These are phyloP conservation scores for Polyporus arcularius DNA, from an alignment of 768 basidiomycete genomes.

Conservation along the genomic window DNA sequence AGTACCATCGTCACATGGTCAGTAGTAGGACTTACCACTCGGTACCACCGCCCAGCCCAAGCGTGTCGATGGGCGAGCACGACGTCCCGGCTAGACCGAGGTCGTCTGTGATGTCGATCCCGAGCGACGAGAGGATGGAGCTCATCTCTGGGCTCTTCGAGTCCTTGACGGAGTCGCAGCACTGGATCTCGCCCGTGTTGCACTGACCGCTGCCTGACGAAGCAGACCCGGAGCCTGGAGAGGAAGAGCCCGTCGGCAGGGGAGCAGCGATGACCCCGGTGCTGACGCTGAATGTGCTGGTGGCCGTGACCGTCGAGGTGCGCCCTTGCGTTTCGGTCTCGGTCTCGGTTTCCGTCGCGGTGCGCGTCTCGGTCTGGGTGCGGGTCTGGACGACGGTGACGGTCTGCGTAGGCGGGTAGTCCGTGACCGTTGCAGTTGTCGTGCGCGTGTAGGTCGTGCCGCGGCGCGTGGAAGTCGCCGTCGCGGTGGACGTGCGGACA, in stretches of 20 bases:
- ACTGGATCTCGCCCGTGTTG: slow-evolving; percentile 33
- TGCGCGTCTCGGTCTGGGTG: background rate
- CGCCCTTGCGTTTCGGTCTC: background rate
- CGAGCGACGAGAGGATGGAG: slow-evolving; percentile 21
- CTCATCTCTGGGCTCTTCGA: slow-evolving; percentile 15
- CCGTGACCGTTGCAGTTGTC: background rate
- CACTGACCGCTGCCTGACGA: slow-evolving; percentile 21
- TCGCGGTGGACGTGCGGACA: background rate
- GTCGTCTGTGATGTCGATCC: slow-evolving; percentile 6
- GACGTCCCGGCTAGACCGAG: slow-evolving; percentile 22
- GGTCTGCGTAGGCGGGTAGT: background rate
- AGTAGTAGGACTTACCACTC: slow-evolving; percentile 24
- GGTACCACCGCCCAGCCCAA: slow-evolving; percentile 15
- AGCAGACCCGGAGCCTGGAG: background rate
- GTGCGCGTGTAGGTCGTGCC: slow-evolving; percentile 6
- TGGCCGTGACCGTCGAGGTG: slow-evolving; percentile 2
- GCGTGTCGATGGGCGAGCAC: slow-evolving; percentile 20
- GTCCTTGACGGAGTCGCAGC: slow-evolving; percentile 31
- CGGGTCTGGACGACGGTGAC: slow-evolving; percentile 1
- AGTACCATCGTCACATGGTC: background rate
- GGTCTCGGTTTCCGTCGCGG: slow-evolving; percentile 2
- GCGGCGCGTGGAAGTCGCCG: slow-evolving; percentile 6
- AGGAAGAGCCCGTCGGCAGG: background rate
- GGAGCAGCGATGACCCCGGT: background rate
- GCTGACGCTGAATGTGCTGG: background rate